Evolutionary conservation across 2,329 filamentous ascomycete genomes (phyloP).

Genomic region (Colletotrichum simmondsii): DNA sequence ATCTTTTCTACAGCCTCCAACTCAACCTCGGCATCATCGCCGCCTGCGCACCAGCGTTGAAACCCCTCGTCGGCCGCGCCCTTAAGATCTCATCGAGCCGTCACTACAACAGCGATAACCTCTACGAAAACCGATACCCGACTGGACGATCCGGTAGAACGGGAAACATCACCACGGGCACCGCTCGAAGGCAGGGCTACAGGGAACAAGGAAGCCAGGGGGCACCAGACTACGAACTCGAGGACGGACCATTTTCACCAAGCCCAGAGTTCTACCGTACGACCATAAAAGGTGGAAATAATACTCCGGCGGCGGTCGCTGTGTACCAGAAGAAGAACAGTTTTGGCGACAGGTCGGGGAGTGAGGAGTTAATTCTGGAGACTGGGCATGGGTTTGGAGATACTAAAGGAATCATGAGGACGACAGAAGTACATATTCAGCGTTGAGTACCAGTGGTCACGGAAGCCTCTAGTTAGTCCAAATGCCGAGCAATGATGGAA

Average conservation of each 20-base stretch:
- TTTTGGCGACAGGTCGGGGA: constrained; percentile 19
- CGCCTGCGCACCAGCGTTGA: constrained; percentile 51
- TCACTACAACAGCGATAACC: constrained; percentile 10
- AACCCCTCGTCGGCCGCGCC: constrained; percentile 45
- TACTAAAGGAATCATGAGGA: constrained; percentile 27
- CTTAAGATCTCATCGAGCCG: constrained; percentile 40
- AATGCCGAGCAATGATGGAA: no score
- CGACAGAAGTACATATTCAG: constrained; percentile 18
- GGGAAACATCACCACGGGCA: background rate
- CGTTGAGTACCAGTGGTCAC: background rate
- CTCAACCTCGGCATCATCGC: constrained; percentile 52
- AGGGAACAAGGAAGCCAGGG: constrained; percentile 22
- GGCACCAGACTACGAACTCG: constrained; percentile 23
- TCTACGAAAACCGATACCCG: constrained; percentile 29
- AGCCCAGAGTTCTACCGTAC: background rate
- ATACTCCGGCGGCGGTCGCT: background rate
- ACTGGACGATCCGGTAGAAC: constrained; percentile 14
- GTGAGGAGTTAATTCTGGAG: constrained; percentile 20
- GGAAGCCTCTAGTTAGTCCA: no score
- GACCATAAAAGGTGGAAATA: constrained; percentile 9
- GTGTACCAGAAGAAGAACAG: constrained; percentile 16
- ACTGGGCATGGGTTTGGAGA: background rate
- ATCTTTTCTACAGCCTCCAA: constrained; percentile 46
- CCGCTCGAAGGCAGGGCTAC: constrained; percentile 16
- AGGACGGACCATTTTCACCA: constrained; percentile 1